Conservation (phyloP, 352 stramenopile genomes). For the Phytopythium ostracodes region DNA sequence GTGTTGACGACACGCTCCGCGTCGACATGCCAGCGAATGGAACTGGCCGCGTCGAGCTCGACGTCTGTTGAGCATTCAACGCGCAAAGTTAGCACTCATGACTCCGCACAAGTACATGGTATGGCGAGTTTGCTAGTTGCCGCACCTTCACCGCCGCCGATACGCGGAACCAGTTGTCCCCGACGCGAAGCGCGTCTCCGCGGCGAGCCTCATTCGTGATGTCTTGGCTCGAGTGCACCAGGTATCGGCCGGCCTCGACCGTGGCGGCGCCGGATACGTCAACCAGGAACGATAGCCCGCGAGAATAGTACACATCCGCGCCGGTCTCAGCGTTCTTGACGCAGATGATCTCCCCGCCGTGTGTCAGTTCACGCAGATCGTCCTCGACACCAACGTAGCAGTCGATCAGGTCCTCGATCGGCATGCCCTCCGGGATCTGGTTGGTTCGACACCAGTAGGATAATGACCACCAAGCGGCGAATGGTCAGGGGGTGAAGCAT, state of each 20-base stretch:
- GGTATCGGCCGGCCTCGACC: slow-evolving; percentile 70
- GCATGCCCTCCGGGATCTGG: slow-evolving; percentile 80
- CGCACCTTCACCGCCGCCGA: slow-evolving; percentile 69
- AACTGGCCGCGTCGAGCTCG: slow-evolving; percentile 52
- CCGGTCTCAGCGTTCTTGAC: slow-evolving; percentile 81
- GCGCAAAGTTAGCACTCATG: background rate
- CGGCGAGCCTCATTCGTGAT: slow-evolving; percentile 65
- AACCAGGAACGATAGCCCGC: slow-evolving; percentile 59
- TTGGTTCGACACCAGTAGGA: background rate
- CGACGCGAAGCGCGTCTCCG: slow-evolving; percentile 66
- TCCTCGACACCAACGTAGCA: slow-evolving; percentile 78
- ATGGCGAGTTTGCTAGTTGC: background rate
- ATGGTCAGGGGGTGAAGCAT: too few species aligned
- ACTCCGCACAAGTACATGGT: background rate
- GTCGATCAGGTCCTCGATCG: slow-evolving; percentile 78
- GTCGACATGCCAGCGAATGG: slow-evolving; percentile 67
- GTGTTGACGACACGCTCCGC: slow-evolving; percentile 77
- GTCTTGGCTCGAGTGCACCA: slow-evolving; percentile 61
- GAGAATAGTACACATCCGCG: slow-evolving; percentile 75
- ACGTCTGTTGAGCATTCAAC: slow-evolving; percentile 24
- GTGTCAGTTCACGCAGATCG: slow-evolving; percentile 68
- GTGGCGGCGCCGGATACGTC: slow-evolving; percentile 68
- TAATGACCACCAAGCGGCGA: slow-evolving; percentile 3
- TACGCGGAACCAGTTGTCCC: slow-evolving; percentile 80
- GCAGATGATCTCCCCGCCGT: slow-evolving; percentile 77